phyloP scores from a whole-genome alignment of 2,329 filamentous ascomycete genomes.

The Lachnellula subtilissima region DNA sequence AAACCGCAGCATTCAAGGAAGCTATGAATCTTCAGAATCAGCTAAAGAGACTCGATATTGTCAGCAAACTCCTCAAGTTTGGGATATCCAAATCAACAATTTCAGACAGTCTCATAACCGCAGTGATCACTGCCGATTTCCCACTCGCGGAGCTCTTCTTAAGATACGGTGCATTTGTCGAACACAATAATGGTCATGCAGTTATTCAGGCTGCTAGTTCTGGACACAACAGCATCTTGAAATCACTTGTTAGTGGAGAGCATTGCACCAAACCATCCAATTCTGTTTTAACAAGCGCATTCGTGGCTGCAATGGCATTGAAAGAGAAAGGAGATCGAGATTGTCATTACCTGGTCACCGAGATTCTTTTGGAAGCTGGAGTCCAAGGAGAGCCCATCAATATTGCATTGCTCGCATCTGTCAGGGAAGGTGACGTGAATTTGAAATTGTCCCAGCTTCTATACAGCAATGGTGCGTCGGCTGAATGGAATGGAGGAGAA shows the following conservation, averaged over 20 bases:
- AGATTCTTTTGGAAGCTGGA: slow-evolving; percentile 13
- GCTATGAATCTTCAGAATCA: slow-evolving; percentile 7
- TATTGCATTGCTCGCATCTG: slow-evolving; percentile 10
- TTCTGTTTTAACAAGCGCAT: slow-evolving; percentile 8
- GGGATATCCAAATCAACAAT: slow-evolving; percentile 1
- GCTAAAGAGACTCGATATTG: slow-evolving; percentile 1
- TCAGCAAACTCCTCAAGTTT: slow-evolving; percentile 3
- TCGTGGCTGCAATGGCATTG: slow-evolving; percentile 8
- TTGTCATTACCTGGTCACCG: slow-evolving; percentile 1
- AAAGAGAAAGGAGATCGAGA: slow-evolving; percentile 5
- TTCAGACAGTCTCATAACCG: slow-evolving; percentile 12
- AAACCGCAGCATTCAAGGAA: slow-evolving; percentile 4
- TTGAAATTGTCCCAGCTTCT: slow-evolving; percentile 7
- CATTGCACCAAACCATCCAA: slow-evolving; percentile 3
- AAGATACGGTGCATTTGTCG: slow-evolving; percentile 8
- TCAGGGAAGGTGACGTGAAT: slow-evolving; percentile 10
- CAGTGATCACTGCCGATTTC: slow-evolving; percentile 4
- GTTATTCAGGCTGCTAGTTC: slow-evolving; percentile 8
- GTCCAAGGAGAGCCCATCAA: slow-evolving; percentile 11
- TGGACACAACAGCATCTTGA: slow-evolving; percentile 10
- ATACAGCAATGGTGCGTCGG: slow-evolving; percentile 7
- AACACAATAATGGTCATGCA: slow-evolving; percentile 8
- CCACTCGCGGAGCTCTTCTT: slow-evolving; percentile 8
- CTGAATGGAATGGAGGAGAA: slow-evolving; percentile 15
- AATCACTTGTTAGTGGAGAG: slow-evolving; percentile 5